These are phyloP conservation scores for Fusarium neocosmosporiellum DNA, from an alignment of 2,329 filamentous ascomycete species.

Conservation along the genomic window DNA sequence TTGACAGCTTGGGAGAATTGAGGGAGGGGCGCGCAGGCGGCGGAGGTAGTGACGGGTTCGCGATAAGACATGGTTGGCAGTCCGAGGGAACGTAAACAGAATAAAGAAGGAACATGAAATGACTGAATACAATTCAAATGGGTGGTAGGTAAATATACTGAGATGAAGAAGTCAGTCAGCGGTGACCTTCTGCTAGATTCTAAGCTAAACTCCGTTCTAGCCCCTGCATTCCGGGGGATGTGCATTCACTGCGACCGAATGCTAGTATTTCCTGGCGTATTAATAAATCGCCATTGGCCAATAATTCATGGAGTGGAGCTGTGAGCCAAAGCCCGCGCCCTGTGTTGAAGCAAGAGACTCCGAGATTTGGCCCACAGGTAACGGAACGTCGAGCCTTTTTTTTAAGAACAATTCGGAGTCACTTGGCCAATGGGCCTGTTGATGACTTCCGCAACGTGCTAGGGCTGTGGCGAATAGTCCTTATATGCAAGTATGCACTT, in stretches of 20 bases:
- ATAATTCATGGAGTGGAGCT: not conserved
- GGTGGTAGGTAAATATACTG: not conserved
- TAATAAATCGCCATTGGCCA: not conserved
- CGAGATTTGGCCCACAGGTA: not conserved
- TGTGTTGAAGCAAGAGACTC: not conserved
- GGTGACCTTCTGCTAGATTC: not conserved
- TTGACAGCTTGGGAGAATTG: constrained; percentile 71
- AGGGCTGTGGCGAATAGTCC: no score
- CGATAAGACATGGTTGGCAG: not conserved
- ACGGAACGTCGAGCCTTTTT: not conserved
- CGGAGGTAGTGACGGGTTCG: not conserved
- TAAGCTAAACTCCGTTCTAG: not conserved
- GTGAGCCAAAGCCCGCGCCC: not conserved
- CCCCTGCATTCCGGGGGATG: not conserved
- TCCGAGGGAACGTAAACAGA: not conserved
- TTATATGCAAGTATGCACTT: no score
- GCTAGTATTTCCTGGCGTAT: not conserved
- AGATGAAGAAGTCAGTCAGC: not conserved
- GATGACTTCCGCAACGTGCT: no score
- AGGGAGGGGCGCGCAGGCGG: constrained; percentile 49
- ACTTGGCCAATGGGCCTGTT: not conserved
- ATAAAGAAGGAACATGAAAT: no score
- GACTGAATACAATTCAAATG: not conserved
- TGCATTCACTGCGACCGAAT: not conserved
- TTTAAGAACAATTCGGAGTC: not conserved